These are phyloP conservation scores for Bremia lactucae DNA, from an alignment of 352 stramenopile genomes.

Conservation along the genomic window DNA sequence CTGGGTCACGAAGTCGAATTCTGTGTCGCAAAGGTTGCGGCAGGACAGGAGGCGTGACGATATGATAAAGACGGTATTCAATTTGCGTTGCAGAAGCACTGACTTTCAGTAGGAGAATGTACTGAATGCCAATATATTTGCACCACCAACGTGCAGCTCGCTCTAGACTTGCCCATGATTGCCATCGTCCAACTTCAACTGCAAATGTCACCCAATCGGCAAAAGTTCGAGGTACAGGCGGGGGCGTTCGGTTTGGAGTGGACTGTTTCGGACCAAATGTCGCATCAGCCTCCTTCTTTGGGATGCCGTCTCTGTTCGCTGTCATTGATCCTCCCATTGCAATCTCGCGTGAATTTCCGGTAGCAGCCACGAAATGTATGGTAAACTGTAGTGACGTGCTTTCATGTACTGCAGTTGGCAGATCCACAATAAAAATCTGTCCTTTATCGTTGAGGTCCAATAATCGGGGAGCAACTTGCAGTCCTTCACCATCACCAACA, in stretches of 20 bases:
- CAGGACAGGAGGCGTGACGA: too few species aligned
- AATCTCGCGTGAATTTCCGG: conserved; percentile 2
- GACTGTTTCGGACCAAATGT: not conserved
- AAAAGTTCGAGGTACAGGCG: conserved; percentile 1
- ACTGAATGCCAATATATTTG: conserved; percentile 7
- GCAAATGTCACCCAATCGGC: conserved; percentile 2
- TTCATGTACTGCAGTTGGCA: too few species aligned
- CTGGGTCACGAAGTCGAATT: too few species aligned
- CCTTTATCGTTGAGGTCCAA: too few species aligned
- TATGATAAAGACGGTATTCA: too few species aligned
- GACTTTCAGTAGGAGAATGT: conserved; percentile 8
- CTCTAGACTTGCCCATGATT: not conserved
- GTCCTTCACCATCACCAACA: too few species aligned
- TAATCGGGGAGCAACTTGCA: too few species aligned
- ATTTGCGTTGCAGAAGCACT: too few species aligned
- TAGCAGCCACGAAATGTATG: not conserved
- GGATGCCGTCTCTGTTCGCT: not conserved
- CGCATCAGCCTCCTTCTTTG: not conserved
- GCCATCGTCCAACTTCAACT: not conserved
- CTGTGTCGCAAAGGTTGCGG: too few species aligned
- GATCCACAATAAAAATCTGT: too few species aligned
- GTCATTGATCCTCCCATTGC: not conserved
- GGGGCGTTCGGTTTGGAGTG: conserved; percentile 2
- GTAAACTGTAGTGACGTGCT: too few species aligned
- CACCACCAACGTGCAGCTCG: too few species aligned